Conservation (phyloP, 1,139 yeast genomes). For the Pneumocystis carinii region DNA sequence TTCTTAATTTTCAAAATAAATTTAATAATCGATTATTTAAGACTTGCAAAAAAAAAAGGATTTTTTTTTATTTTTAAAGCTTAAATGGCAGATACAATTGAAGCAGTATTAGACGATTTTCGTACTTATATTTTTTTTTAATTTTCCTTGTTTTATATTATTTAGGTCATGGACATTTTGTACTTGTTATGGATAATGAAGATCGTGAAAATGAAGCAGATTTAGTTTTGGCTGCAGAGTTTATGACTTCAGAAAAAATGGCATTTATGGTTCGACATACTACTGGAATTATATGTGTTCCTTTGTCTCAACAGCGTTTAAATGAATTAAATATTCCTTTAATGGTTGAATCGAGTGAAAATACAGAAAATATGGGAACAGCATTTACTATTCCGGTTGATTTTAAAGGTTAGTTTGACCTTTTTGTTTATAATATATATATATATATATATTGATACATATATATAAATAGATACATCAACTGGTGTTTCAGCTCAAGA, state of each 20-base stretch:
- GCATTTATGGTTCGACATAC: conserved; percentile 78
- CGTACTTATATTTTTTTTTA: not conserved
- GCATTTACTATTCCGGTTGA: conserved; percentile 94
- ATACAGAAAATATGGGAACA: conserved; percentile 83
- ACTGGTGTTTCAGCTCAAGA: conserved; percentile 95
- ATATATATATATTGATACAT: too few relatives aligned
- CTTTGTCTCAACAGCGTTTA: conserved; percentile 63
- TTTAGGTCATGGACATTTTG: conserved; percentile 61
- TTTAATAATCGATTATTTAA: too few relatives aligned
- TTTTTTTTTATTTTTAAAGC: not conserved
- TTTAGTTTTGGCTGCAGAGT: conserved; percentile 77
- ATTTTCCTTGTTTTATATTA: conserved; percentile 9
- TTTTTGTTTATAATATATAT: not conserved
- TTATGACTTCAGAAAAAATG: conserved; percentile 70
- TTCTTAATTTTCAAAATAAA: too few relatives aligned
- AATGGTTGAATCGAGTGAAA: conserved; percentile 39
- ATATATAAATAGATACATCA: conserved; percentile 51
- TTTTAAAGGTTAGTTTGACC: conserved; percentile 30
- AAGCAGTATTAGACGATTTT: not conserved
- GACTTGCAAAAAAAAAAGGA: too few relatives aligned
- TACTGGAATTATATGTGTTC: conserved; percentile 80
- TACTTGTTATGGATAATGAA: conserved; percentile 92
- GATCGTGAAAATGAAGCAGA: conserved; percentile 96
- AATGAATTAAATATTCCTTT: conserved; percentile 66
- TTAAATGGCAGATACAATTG: conserved; percentile 6